A percentile compares a stretch with the other conserved stretches of the same genome.
phyloP scores from a whole-genome alignment of 495 filamentous ascomycete genomes.

The Recurvomyces mirabilis region DNA sequence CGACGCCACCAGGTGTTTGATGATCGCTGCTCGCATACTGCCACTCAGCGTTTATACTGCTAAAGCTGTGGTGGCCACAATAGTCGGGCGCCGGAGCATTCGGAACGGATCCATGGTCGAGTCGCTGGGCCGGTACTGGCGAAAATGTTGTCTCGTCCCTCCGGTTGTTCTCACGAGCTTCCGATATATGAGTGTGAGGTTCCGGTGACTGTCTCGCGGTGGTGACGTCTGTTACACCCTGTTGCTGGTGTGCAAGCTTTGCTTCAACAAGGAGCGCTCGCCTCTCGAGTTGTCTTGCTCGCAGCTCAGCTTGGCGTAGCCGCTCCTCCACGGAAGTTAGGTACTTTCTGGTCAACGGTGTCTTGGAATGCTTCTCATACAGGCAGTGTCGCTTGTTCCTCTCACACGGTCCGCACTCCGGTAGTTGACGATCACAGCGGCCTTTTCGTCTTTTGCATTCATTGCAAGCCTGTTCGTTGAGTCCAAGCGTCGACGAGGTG shows the following conservation, averaged over 20 bases:
- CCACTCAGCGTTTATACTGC: not conserved
- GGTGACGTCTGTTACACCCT: no score
- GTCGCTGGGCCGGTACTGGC: not conserved
- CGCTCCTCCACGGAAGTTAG: conserved; percentile 4
- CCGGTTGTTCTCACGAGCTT: not conserved
- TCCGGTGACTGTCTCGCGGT: conserved; percentile 1
- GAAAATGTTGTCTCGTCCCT: no score
- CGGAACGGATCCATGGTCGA: not conserved
- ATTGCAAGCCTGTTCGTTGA: conserved; percentile 4
- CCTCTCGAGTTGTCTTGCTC: not conserved
- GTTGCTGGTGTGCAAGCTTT: not conserved
- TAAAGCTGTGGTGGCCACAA: not conserved
- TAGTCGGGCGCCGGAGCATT: not conserved
- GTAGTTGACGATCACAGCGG: conserved; percentile 1
- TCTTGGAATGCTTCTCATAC: conserved; percentile 23
- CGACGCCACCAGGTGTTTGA: no score
- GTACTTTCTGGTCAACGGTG: conserved; percentile 23
- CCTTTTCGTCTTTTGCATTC: conserved; percentile 7
- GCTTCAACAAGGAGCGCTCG: conserved; percentile 7
- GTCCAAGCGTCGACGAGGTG: not conserved
- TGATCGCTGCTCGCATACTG: not conserved
- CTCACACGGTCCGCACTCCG: conserved; percentile 5
- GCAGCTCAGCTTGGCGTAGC: conserved; percentile 1
- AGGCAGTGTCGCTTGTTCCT: conserved; percentile 22
- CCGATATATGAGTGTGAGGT: not conserved